Conservation (phyloP, 768 basidiomycete genomes). For the Phlebiopsis flavidoalba region DNA sequence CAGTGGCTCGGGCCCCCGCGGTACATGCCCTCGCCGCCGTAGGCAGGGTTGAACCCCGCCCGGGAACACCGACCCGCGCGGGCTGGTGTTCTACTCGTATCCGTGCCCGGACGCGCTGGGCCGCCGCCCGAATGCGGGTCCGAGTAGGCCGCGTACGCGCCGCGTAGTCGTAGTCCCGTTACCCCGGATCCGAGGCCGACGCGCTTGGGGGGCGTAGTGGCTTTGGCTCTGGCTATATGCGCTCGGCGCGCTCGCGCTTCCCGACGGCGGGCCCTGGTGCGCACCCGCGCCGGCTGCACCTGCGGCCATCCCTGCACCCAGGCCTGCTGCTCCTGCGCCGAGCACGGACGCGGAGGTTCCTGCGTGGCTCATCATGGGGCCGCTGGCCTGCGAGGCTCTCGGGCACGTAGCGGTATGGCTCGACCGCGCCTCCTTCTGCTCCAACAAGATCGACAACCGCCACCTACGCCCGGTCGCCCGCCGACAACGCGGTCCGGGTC, state of each 20-base stretch:
- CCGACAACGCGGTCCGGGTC: conserved; percentile 39
- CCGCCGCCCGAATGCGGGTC: not conserved
- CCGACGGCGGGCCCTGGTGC: not conserved
- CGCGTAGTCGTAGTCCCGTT: conserved; percentile 13
- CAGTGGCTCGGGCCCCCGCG: conserved; percentile 22
- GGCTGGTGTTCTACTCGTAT: conserved; percentile 8
- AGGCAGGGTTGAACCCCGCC: not conserved
- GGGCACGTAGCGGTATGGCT: conserved; percentile 20
- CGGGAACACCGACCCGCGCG: conserved; percentile 5
- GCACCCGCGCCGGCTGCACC: conserved; percentile 13
- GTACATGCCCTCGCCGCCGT: conserved; percentile 3
- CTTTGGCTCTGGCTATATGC: conserved; percentile 17
- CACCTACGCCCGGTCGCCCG: conserved; percentile 16
- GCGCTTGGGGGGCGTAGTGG: conserved; percentile 13
- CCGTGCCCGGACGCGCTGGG: conserved; percentile 5
- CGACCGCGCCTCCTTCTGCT: conserved; percentile 10
- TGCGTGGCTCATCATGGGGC: conserved; percentile 23
- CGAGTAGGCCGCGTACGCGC: conserved; percentile 12
- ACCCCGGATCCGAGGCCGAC: conserved; percentile 14
- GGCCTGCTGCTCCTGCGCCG: conserved; percentile 20
- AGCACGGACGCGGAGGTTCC: conserved; percentile 12
- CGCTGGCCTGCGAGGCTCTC: not conserved
- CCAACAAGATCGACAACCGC: conserved; percentile 13
- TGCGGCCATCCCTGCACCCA: conserved; percentile 1
- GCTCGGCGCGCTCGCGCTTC: conserved; percentile 12